Base-by-base conservation (phyloP, 148 eudicot genomes). In the Limonium bicolor region DNA sequence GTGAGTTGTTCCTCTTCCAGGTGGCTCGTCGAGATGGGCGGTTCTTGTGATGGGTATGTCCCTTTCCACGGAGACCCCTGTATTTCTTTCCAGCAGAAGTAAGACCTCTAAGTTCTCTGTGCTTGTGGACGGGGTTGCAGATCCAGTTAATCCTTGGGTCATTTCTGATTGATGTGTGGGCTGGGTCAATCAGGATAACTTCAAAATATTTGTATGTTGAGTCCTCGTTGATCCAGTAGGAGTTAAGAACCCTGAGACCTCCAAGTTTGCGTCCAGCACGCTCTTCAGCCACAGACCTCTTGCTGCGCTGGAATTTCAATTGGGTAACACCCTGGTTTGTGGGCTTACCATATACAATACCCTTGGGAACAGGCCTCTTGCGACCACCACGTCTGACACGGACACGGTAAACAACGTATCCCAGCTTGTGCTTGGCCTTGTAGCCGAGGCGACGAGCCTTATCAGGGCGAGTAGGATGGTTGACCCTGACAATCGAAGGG, bases 101-200 rank as follows among this genome's bases (percentile, higher is more conserved):
- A 27, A 71, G 72, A 11, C 72, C 72, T 7, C 76, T 60, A 19
- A 71, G 76, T 33, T 71, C 76, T 25, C 76, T 60, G 57, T 69
- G 75, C 48, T 69, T 69, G 59, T 69, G 70, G 23, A 69, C 75
- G 1, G 75, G 76, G 60, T 69, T 69, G 60, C 75, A 69, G 41
- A 69, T 69, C 75, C 70, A 69, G 53, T 69, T 64, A 56, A 69
- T 60, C 56, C 75, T 60, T 7, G 75, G 75, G 60, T 69, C 70
- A 38, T 64, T 69, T 22, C 70, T 65, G 43, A 70, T 58, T 4
- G 65, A 57, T 4, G 50, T 53, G 41, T 70, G 76, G 40, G 76
- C 71, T 7, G 76, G 53, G 41, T 70, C 76, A 31, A 70, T 66
- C 64, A 70, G 55, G 21, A 70, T 69, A 4, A 69, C 75, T 60